Conservation (phyloP, 2,329 filamentous ascomycete genomes). For the Cladophialophora carrionii region DNA sequence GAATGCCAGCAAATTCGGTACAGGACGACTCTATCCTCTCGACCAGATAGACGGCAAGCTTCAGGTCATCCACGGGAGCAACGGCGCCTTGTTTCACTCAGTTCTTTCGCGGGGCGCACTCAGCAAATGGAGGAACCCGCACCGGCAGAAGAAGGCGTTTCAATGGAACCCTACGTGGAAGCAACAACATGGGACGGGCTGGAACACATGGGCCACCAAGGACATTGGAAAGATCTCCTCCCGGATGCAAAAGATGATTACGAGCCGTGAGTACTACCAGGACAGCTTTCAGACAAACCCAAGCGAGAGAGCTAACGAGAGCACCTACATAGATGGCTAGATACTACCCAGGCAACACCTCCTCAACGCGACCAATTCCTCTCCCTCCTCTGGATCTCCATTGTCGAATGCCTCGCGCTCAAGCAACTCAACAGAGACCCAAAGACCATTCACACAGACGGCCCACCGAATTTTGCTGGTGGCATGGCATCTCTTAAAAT, state of each 20-base stretch:
- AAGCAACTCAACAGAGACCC: constrained; percentile 7
- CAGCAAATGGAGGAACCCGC: not conserved
- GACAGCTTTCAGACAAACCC: constrained; percentile 36
- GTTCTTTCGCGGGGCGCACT: not conserved
- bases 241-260: constrained; percentile 47
- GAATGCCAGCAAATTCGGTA: constrained; percentile 25
- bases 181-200: constrained; percentile 56
- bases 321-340: constrained; percentile 50
- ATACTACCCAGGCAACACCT: not conserved
- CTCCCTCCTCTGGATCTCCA: constrained; percentile 23
- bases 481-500: constrained; percentile 22
- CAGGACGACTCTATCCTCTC: constrained; percentile 12
- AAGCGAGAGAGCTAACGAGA: constrained; percentile 43
- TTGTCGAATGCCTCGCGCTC: constrained; percentile 22
- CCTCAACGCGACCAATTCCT: constrained; percentile 39
- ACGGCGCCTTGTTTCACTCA: constrained; percentile 1
- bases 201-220: constrained; percentile 57
- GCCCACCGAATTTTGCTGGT: constrained; percentile 1
- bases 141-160: not conserved
- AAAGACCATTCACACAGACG: constrained; percentile 8
- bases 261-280: constrained; percentile 45
- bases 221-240: constrained; percentile 46
- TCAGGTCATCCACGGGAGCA: not conserved
- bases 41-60: not conserved
- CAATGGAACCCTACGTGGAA: constrained; percentile 24